Percentiles rank a stretch among this genome's conserved stretches.
Evolutionary conservation across 176 grass and related monocot species (phyloP).

Genomic region (Aegilops sharonensis): DNA sequence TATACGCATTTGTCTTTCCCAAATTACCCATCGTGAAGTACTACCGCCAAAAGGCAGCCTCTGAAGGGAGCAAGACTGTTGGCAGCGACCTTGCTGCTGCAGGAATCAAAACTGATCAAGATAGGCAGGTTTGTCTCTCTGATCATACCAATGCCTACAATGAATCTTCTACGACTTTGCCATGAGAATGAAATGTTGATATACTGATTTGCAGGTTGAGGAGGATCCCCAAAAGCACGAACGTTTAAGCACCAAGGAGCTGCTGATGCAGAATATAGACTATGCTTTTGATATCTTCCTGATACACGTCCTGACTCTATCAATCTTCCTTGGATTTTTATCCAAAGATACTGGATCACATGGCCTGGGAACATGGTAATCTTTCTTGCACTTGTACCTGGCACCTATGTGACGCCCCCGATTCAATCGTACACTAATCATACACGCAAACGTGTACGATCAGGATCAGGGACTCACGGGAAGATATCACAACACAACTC

Average conservation of each 20-base stretch:
- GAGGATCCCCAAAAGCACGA: conserved; percentile 68
- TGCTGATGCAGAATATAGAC: conserved; percentile 73
- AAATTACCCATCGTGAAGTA: conserved; percentile 85
- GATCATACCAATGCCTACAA: not conserved
- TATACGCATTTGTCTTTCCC: conserved; percentile 77
- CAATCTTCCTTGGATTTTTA: conserved; percentile 90
- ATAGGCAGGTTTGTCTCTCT: conserved; percentile 11
- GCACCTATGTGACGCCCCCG: not conserved
- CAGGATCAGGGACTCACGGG: no score
- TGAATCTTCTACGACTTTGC: not conserved
- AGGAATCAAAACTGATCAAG: conserved; percentile 33
- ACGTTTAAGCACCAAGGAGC: conserved; percentile 68
- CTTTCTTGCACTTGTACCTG: not conserved
- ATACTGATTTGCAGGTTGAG: conserved; percentile 40
- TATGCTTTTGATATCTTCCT: conserved; percentile 62
- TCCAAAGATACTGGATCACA: conserved; percentile 90
- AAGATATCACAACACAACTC: no score
- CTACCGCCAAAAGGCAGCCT: conserved; percentile 64
- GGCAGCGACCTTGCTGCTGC: conserved; percentile 64
- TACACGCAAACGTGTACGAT: no score
- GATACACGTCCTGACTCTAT: conserved; percentile 83
- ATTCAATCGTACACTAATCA: no score
- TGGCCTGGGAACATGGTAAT: conserved; percentile 66
- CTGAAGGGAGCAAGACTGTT: conserved; percentile 64
- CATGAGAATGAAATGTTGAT: not conserved